Conservation (phyloP, 495 filamentous ascomycete species). For the Lindgomyces ingoldianus region DNA sequence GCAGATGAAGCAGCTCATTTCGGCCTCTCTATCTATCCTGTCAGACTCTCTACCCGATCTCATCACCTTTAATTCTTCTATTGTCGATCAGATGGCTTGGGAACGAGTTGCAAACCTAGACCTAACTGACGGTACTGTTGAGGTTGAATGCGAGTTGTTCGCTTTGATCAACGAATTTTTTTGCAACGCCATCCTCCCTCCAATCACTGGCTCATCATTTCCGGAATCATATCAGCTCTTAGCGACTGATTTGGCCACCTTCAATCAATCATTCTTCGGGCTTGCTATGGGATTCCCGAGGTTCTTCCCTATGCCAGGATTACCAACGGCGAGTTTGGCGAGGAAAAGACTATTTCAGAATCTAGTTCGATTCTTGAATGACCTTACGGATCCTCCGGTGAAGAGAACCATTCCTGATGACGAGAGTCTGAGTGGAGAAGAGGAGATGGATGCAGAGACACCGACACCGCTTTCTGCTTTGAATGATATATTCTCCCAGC, state of each 20-base stretch:
- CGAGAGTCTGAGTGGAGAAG: slow-evolving; percentile 27
- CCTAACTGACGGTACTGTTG: slow-evolving; percentile 36
- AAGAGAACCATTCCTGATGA: slow-evolving; percentile 29
- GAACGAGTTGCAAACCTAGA: slow-evolving; percentile 53
- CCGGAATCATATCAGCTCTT: slow-evolving; percentile 57
- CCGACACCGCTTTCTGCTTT: slow-evolving; percentile 27
- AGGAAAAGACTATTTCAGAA: slow-evolving; percentile 53
- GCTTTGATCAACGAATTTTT: slow-evolving; percentile 58
- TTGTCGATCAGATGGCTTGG: slow-evolving; percentile 63
- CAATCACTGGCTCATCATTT: slow-evolving; percentile 58
- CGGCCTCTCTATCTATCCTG: slow-evolving; percentile 44
- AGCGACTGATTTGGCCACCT: slow-evolving; percentile 56
- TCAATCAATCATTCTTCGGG: slow-evolving; percentile 56
- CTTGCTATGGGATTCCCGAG: slow-evolving; percentile 56
- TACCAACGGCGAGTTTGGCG: slow-evolving; percentile 56
- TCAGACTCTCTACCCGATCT: slow-evolving; percentile 53
- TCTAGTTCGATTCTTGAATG: slow-evolving; percentile 52
- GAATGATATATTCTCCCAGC: slow-evolving; percentile 17
- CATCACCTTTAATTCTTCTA: slow-evolving; percentile 59
- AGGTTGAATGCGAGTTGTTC: slow-evolving; percentile 33
- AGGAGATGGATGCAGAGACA: slow-evolving; percentile 27
- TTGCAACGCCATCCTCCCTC: slow-evolving; percentile 52
- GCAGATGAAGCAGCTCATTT: slow-evolving; percentile 48
- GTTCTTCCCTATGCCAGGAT: slow-evolving; percentile 53
- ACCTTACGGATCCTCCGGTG: slow-evolving; percentile 30